These are phyloP conservation scores for Garcia nutans DNA, from an alignment of 345 rosid species.

Conservation along the genomic window DNA sequence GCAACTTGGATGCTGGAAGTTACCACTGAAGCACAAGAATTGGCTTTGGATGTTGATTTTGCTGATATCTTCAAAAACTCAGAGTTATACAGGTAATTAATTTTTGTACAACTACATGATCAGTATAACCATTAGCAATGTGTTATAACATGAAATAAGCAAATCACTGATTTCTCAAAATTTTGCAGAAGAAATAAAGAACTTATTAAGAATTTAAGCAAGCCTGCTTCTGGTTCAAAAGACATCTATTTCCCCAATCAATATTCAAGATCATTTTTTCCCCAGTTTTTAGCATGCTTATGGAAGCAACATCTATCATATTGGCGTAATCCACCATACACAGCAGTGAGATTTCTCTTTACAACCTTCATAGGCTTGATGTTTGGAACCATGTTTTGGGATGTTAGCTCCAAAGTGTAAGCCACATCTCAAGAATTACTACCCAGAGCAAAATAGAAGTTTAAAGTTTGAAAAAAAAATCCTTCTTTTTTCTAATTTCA, in stretches of 20 bases:
- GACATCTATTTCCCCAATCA: slow-evolving; percentile 52
- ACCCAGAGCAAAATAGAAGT: not conserved
- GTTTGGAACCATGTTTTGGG: slow-evolving; percentile 75
- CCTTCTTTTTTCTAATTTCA: not conserved
- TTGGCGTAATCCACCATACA: slow-evolving; percentile 68
- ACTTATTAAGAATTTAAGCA: slow-evolving; percentile 52
- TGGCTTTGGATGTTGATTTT: slow-evolving; percentile 56
- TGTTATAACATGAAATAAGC: not conserved
- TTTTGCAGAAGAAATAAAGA: slow-evolving; percentile 44
- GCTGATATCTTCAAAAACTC: slow-evolving; percentile 52
- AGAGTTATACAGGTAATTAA: slow-evolving; percentile 40
- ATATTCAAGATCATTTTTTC: slow-evolving; percentile 49
- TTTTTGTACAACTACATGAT: not conserved
- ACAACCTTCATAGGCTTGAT: slow-evolving; percentile 50
- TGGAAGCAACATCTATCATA: slow-evolving; percentile 72
- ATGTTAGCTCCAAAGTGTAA: slow-evolving; percentile 61
- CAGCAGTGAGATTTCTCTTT: slow-evolving; percentile 62
- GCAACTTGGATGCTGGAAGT: slow-evolving; percentile 88
- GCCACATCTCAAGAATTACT: slow-evolving; percentile 14
- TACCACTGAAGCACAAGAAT: slow-evolving; percentile 51
- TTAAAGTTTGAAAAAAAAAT: not conserved
- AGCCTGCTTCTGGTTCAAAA: slow-evolving; percentile 53
- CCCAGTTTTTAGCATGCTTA: slow-evolving; percentile 59
- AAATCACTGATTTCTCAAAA: not conserved
- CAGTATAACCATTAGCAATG: not conserved